Evolutionary conservation across 148 eudicot species (phyloP).

Genomic region (Arbutus unedo): DNA sequence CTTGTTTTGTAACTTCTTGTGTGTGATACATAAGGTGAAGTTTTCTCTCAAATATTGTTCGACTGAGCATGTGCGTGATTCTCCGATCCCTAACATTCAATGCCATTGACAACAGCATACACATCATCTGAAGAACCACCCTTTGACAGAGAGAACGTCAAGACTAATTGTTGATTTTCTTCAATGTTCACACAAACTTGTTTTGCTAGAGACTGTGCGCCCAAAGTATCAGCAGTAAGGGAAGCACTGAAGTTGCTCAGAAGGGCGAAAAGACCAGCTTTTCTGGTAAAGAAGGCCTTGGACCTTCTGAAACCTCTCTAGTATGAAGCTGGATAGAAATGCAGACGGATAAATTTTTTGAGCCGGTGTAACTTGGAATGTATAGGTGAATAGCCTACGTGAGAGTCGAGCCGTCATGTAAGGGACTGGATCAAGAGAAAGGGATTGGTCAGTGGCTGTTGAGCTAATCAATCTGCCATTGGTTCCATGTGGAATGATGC

Average conservation of each 20-base stretch:
- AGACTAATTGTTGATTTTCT: slow-evolving; percentile 13
- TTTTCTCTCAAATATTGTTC: too few species aligned
- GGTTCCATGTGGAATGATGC: too few species aligned
- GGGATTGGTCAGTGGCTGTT: background rate
- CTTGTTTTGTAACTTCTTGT: too few species aligned
- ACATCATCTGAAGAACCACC: background rate
- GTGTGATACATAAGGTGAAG: too few species aligned
- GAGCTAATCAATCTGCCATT: background rate
- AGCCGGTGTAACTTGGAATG: slow-evolving; percentile 3
- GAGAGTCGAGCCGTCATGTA: slow-evolving; percentile 16
- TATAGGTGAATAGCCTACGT: background rate
- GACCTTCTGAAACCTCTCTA: slow-evolving; percentile 14
- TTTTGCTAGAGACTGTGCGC: background rate
- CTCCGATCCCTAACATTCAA: slow-evolving; percentile 42
- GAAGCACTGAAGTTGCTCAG: slow-evolving; percentile 28
- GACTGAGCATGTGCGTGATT: too few species aligned
- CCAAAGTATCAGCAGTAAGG: slow-evolving; percentile 10
- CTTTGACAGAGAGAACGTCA: slow-evolving; percentile 26
- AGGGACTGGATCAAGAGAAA: background rate
- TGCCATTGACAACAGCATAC: slow-evolving; percentile 45
- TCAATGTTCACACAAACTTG: slow-evolving; percentile 9
- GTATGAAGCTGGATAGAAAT: slow-evolving; percentile 18
- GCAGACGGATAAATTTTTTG: slow-evolving; percentile 17
- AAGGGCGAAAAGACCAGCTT: slow-evolving; percentile 19
- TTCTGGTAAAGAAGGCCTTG: slow-evolving; percentile 19